Evolutionary conservation across 106 monocot species (phyloP), one percentile per base, ranked within the genome.

Genomic region (Dendrobium huoshanense): DNA sequence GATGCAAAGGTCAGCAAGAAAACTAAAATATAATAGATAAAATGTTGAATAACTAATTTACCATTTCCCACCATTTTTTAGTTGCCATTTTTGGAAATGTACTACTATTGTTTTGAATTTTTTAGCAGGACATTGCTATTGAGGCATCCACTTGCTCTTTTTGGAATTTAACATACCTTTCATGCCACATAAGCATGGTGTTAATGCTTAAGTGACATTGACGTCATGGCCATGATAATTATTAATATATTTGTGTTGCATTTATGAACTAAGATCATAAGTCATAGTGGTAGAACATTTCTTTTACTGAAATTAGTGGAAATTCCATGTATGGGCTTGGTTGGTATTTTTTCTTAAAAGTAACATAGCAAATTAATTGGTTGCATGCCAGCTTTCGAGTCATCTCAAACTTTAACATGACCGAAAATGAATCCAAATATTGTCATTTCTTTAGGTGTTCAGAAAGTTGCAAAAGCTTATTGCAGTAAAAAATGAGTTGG

Each of bases 401-500:
- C 64, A 64, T 64, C 20, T 19, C 20, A 64, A 67, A 67, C 2
- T 27, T 29, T 67, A 19, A 18, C 58, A 27, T 25, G 25, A 8
- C 9, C 5, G 1, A 37, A 1, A 70, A 13, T 70, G 25, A 29
- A 70, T 70, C 70, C 31, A 70, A 37, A 70, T 70, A 3, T 48
- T 82, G 33, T 58, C 75, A 33, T 78, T 56, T 33, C 68, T 84
- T 59, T 80, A 98, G 98, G 68, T 98, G 13, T 92, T 84, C 65
- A 78, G 84, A 75, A 72, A 80, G 73, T 77, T 98, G 47, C 86
- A 87, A 77, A 87, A 85, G 59, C 86, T 92, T 86, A 82, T 93
- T 83, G 90, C 89, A 7, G 72, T 85, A 0, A 90, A 88, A 81
- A 91, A 95, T 83, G 86, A 86, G 48, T 67, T 98, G 72, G 91